Percentiles rank a stretch among this genome's conserved stretches.
Evolutionary conservation across 2,329 filamentous ascomycete species (phyloP).

Genomic region (Nakataea oryzae): DNA sequence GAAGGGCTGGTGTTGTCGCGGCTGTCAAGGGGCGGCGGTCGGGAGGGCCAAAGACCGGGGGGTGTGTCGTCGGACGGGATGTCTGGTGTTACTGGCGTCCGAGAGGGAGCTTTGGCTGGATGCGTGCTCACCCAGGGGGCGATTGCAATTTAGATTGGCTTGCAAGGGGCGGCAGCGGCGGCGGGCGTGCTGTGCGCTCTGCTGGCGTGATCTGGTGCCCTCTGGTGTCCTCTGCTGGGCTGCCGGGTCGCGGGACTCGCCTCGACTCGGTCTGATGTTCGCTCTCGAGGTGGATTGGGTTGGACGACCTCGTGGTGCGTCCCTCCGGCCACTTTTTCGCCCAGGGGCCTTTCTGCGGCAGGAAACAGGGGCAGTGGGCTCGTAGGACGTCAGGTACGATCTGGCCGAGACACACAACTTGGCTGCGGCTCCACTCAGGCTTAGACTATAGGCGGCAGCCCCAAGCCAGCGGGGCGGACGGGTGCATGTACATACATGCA

Average conservation of each 20-base stretch:
- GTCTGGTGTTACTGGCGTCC: background rate
- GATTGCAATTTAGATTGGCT: background rate
- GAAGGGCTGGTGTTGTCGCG: background rate
- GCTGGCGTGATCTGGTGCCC: no score
- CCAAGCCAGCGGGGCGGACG: no score
- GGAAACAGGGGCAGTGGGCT: background rate
- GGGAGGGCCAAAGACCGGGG: no score
- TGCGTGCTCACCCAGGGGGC: no score
- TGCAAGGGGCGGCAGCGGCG: no score
- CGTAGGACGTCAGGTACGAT: background rate
- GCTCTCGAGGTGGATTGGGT: no score
- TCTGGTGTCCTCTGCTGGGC: background rate
- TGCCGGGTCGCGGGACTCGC: no score
- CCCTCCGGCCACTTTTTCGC: background rate
- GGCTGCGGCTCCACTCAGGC: no score
- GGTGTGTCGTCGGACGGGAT: background rate
- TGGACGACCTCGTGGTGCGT: background rate
- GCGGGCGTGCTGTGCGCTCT: background rate
- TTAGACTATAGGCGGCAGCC: no score
- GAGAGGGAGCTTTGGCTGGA: background rate
- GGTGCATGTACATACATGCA: background rate
- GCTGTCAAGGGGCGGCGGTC: no score
- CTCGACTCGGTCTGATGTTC: background rate
- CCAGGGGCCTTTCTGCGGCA: background rate
- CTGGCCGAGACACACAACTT: background rate